Base-by-base conservation (phyloP, 2,329 filamentous ascomycete genomes). In the Sarocladiaceae sp. region DNA sequence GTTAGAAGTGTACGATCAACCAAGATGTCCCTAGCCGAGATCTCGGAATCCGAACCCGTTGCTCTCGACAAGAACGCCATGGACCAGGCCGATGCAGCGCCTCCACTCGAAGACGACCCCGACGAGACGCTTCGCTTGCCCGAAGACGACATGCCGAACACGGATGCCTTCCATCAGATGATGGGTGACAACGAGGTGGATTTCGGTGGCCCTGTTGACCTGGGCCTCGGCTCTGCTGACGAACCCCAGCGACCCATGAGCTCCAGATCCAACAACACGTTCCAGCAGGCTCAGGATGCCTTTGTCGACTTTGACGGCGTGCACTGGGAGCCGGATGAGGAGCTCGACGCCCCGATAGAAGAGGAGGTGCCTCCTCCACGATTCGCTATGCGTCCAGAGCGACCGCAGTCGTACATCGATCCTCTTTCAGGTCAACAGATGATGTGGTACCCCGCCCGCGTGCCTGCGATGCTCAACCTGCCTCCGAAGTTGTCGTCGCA, bases 401-500 rank as follows among this genome's bases (percentile, higher is more conserved):
- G 66, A 15, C 73, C 78, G 10, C 72, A 76, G 49, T 80, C 80
- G 1, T 83, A 81, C 59, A 65, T 78, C 55, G 73, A 82, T 56
- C 78, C 79, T 2, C 69, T 74, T 20, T 83, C 83, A 2, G 83
- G 80, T 4, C 80, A 91, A 52, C 73, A 82, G 53, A 95, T 97
- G 87, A 80, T 95, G 9, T 97, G 84, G 64, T 98, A 98, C 61
- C 93, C 93, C 12, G 93, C 93, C 3, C 90, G 88, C 1, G 93
- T 98, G 3, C 93, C 93, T 3, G 83, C 85, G 50, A 90, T 95
- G 82, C 74, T 98, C 46, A 97, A 95, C 55, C 69, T 98, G 11
- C 93, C 93, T 1, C 88, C 89, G 34, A 86, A 88, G 55, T 68
- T 97, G 42, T 95, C 90, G 1, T 86, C 83, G 55, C 75, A 81